Evolutionary conservation across 2,329 filamentous ascomycete genomes (phyloP).

Genomic region (Alternaria hordeiaustralica): DNA sequence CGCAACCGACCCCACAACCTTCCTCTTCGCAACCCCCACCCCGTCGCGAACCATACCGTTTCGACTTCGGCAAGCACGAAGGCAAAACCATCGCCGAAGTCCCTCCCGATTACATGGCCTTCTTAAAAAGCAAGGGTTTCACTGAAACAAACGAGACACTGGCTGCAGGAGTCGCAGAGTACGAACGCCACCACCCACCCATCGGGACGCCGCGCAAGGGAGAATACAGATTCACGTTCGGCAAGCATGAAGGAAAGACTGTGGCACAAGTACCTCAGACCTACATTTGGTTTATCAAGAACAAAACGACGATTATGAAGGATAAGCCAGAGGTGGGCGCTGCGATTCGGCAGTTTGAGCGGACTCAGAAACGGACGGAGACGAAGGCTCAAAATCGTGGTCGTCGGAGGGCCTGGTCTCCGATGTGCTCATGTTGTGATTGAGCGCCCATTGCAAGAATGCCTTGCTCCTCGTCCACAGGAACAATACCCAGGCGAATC

Average conservation of each 20-base stretch:
- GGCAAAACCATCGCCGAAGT: neutral
- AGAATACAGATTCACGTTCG: neutral
- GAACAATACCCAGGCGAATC: neutral
- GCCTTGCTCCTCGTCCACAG: neutral
- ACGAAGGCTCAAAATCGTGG: neutral
- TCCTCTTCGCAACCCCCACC: neutral
- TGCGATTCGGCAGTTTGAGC: neutral
- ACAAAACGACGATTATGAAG: accelerated
- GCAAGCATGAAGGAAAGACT: neutral
- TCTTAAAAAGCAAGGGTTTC: too few relatives aligned
- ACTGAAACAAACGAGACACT: too few relatives aligned
- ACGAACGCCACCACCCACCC: neutral
- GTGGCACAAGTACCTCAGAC: neutral
- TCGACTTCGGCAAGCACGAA: neutral
- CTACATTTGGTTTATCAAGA: neutral
- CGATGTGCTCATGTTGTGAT: neutral
- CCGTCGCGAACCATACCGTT: neutral
- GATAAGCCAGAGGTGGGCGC: neutral
- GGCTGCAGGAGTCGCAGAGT: neutral
- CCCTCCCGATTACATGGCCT: neutral
- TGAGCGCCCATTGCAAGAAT: neutral
- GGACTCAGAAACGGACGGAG: neutral
- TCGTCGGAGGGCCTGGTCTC: neutral
- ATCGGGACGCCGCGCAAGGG: neutral
- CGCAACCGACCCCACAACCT: neutral